Evolutionary conservation across 495 filamentous ascomycete genomes (phyloP).

Genomic region (Neurospora intermedia): DNA sequence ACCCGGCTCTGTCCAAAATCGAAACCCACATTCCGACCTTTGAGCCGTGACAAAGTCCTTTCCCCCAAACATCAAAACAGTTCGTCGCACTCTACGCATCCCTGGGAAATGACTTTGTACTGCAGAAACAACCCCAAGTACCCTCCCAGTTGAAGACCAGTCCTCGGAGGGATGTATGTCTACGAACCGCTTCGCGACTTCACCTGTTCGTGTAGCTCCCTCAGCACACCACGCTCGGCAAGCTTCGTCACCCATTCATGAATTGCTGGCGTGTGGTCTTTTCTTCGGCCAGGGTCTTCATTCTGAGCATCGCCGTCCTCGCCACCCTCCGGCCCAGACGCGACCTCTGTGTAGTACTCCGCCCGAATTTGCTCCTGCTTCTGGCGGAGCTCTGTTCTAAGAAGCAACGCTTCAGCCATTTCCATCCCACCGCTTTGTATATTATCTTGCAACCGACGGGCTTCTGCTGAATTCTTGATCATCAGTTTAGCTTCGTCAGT

Average conservation of each 20-base stretch:
- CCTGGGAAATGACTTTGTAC: neutral
- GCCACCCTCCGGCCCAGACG: neutral
- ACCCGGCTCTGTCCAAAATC: neutral
- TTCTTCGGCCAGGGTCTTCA: constrained; percentile 22
- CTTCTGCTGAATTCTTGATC: constrained; percentile 3
- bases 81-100: neutral
- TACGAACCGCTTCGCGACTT: neutral
- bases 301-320: constrained; percentile 14
- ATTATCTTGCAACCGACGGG: neutral
- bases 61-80: neutral
- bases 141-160: neutral
- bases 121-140: neutral
- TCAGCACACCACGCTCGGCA: constrained; percentile 29
- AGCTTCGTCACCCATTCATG: constrained; percentile 35
- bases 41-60: neutral
- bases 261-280: constrained; percentile 31
- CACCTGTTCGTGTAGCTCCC: constrained; percentile 19
- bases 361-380: constrained; percentile 18
- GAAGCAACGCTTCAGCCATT: constrained; percentile 5
- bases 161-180: neutral
- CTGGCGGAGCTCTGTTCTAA: constrained; percentile 8
- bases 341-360: constrained; percentile 16
- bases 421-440: constrained; percentile 3
- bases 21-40: neutral
- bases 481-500: neutral